phyloP scores from a whole-genome alignment of 2,329 filamentous ascomycete genomes.

The Aureobasidium uvarum region DNA sequence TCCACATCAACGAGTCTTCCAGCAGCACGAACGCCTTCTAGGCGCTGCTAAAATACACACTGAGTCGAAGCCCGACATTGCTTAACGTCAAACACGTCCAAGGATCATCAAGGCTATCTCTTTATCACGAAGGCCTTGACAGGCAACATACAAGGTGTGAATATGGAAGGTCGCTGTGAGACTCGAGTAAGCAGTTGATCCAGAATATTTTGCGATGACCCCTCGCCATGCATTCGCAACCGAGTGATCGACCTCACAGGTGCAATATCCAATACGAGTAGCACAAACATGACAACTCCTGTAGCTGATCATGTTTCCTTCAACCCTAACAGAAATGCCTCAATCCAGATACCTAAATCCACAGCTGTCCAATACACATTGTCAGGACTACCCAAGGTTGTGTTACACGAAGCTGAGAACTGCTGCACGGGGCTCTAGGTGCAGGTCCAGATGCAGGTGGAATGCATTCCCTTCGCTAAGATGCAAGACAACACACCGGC shows the following conservation, averaged over 20 bases:
- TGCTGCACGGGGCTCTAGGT: neutral
- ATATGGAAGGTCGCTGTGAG: neutral
- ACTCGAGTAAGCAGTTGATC: neutral
- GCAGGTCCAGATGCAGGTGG: neutral
- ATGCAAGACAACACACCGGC: neutral
- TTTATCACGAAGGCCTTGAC: neutral
- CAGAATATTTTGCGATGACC: neutral
- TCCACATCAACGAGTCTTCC: too few relatives aligned
- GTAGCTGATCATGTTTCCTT: neutral
- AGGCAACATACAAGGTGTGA: too few relatives aligned
- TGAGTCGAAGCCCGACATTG: neutral
- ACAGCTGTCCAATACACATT: neutral
- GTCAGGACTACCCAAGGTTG: neutral
- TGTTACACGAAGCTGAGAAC: neutral
- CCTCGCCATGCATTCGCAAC: neutral
- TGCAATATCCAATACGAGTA: neutral
- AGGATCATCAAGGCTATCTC: neutral
- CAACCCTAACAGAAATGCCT: neutral
- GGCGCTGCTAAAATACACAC: neutral
- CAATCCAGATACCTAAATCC: neutral
- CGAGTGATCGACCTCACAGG: neutral
- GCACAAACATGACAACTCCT: neutral
- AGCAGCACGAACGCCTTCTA: neutral
- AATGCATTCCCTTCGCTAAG: conserved; percentile 19
- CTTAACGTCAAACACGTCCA: neutral